Conservation (phyloP, 345 rosid species). For the Corymbia maculata region DNA sequence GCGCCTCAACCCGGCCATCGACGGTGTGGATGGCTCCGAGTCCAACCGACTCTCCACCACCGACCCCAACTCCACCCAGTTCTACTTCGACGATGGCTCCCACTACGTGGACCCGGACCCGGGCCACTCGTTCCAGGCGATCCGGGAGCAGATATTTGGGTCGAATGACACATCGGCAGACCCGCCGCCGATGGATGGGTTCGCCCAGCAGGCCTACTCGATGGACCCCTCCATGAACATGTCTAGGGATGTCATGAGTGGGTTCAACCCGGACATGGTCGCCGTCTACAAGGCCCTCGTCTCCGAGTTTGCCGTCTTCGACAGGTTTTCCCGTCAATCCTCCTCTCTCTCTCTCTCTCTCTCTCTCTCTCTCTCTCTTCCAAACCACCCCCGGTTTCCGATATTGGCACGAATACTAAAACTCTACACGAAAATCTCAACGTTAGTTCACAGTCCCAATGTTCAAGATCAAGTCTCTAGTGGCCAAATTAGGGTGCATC, state of each 20-base stretch:
- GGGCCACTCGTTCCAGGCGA: slow-evolving; percentile 93
- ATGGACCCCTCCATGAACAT: slow-evolving; percentile 43
- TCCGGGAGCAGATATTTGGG: slow-evolving; percentile 83
- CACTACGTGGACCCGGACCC: slow-evolving; percentile 92
- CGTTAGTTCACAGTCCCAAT: accelerated
- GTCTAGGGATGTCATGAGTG: slow-evolving; percentile 75
- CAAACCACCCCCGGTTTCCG: no score
- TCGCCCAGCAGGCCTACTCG: slow-evolving; percentile 71
- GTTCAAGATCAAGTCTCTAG: accelerated
- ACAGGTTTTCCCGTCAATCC: slow-evolving; percentile 29
- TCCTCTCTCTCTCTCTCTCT: no score
- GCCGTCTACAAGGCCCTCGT: slow-evolving; percentile 73
- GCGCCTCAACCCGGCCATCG: slow-evolving; percentile 71
- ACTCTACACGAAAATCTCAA: neutral
- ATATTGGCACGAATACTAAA: no score
- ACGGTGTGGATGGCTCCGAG: slow-evolving; percentile 71
- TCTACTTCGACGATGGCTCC: slow-evolving; percentile 38
- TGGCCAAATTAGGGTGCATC: accelerated
- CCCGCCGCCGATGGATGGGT: slow-evolving; percentile 85
- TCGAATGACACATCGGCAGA: slow-evolving; percentile 43
- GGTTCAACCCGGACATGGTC: slow-evolving; percentile 57
- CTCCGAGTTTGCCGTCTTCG: slow-evolving; percentile 81
- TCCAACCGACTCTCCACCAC: slow-evolving; percentile 34
- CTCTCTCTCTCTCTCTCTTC: neutral
- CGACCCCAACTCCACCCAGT: slow-evolving; percentile 37